Percentiles rank a stretch among this genome's conserved stretches.
Conservation (phyloP, 23 red algal species). For the Gracilaria gracilis region DNA sequence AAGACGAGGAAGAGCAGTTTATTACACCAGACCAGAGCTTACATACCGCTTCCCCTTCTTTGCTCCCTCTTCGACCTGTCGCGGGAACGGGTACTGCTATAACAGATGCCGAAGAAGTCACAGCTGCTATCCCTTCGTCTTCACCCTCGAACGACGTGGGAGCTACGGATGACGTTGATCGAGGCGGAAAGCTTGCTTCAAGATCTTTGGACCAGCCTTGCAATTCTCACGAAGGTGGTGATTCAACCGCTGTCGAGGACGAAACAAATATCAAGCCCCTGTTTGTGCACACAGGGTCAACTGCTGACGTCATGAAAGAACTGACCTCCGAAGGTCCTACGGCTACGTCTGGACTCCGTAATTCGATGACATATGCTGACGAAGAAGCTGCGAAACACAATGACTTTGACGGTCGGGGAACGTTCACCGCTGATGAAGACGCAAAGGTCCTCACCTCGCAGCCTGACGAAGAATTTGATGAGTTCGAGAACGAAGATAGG, state of each 20-base stretch:
- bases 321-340: background rate
- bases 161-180: background rate
- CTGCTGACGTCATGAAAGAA: slow-evolving; percentile 8
- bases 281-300: background rate
- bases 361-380: background rate
- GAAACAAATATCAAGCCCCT: background rate
- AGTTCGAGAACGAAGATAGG: background rate
- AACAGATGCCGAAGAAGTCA: background rate
- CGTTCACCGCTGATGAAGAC: background rate
- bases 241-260: background rate
- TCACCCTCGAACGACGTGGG: background rate
- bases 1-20: slow-evolving; percentile 45
- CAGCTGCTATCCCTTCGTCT: background rate
- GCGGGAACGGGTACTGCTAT: background rate
- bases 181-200: background rate
- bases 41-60: slow-evolving; percentile 10
- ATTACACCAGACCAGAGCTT: slow-evolving; percentile 60
- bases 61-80: background rate
- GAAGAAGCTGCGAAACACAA: background rate
- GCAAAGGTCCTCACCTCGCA: background rate
- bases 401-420: background rate
- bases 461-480: background rate
- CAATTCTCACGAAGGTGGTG: background rate
- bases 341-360: background rate
- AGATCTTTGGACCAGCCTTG: background rate